Conservation (phyloP, 2,329 filamentous ascomycete genomes). For the Colletotrichum melonis region DNA sequence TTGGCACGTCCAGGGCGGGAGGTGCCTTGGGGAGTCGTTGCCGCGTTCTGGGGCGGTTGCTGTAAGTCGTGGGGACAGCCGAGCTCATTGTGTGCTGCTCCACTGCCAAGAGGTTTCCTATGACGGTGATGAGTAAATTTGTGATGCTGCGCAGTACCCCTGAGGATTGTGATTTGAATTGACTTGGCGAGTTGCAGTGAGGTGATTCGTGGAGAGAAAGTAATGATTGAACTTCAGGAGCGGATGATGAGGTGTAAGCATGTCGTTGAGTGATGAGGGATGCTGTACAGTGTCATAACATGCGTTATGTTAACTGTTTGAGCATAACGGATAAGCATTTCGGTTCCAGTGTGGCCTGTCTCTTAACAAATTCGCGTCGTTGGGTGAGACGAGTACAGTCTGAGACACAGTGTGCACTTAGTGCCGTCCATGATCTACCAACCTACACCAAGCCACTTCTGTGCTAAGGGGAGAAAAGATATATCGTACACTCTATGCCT, state of each 20-base stretch:
- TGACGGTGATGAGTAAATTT: not conserved
- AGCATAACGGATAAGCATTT: not conserved
- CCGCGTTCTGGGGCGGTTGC: constrained; percentile 40
- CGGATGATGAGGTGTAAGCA: not conserved
- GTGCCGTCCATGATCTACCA: not conserved
- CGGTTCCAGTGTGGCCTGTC: not conserved
- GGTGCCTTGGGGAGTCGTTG: constrained; percentile 55
- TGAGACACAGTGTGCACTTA: not conserved
- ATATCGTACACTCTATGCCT: not conserved
- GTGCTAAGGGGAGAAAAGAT: not conserved
- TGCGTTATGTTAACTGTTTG: not conserved
- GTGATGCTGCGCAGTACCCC: not conserved
- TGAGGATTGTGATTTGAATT: not conserved
- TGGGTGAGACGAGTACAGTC: not conserved
- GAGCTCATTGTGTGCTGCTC: not conserved
- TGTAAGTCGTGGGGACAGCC: constrained; percentile 1
- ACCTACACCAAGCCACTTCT: not conserved
- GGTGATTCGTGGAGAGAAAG: not conserved
- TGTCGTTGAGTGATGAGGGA: not conserved
- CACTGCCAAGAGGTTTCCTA: not conserved
- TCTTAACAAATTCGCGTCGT: not conserved
- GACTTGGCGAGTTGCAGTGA: not conserved
- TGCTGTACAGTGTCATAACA: not conserved
- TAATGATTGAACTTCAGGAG: not conserved
- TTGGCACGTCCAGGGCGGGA: constrained; percentile 54